These are phyloP conservation scores for Xylaria sp. DNA, from an alignment of 2,329 filamentous ascomycete genomes.

Conservation along the genomic window DNA sequence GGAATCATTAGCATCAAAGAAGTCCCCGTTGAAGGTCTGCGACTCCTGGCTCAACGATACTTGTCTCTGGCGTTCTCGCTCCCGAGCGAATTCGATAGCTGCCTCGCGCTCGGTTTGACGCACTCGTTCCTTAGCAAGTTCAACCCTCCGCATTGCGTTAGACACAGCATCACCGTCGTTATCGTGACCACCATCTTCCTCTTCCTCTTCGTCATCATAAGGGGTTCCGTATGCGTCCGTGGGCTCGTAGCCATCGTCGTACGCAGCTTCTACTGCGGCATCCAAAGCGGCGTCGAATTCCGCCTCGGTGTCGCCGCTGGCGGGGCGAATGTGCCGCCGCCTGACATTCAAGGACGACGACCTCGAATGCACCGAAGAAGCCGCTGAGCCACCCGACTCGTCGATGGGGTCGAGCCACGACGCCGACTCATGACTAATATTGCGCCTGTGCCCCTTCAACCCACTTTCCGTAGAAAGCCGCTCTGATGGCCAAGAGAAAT, in stretches of 20 bases:
- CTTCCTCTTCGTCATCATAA: constrained; percentile 39
- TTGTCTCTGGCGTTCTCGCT: constrained; percentile 57
- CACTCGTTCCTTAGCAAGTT: constrained; percentile 75
- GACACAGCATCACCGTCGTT: constrained; percentile 51
- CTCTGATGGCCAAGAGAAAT: constrained; percentile 39
- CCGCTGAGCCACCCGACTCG: constrained; percentile 80
- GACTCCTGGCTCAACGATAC: constrained; percentile 44
- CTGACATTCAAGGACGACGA: constrained; percentile 70
- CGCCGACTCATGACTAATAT: constrained; percentile 76
- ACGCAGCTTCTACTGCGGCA: constrained; percentile 93
- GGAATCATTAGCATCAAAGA: constrained; percentile 65
- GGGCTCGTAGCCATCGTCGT: constrained; percentile 87
- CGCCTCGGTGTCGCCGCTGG: constrained; percentile 76
- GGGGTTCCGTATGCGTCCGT: constrained; percentile 53
- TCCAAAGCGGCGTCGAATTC: constrained; percentile 95
- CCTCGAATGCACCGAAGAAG: constrained; percentile 79
- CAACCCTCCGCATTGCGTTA: constrained; percentile 66
- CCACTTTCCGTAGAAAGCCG: constrained; percentile 27
- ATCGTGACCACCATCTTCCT: constrained; percentile 42
- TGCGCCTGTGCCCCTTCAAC: constrained; percentile 50
- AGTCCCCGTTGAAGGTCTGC: constrained; percentile 56
- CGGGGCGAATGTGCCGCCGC: constrained; percentile 68
- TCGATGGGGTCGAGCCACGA: constrained; percentile 96
- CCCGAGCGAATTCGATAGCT: constrained; percentile 61
- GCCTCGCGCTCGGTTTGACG: constrained; percentile 74